Evolutionary conservation across 2,329 filamentous ascomycete species (phyloP), one percentile per base, ranked within the genome.

Genomic region (Pseudomassariella vexata): DNA sequence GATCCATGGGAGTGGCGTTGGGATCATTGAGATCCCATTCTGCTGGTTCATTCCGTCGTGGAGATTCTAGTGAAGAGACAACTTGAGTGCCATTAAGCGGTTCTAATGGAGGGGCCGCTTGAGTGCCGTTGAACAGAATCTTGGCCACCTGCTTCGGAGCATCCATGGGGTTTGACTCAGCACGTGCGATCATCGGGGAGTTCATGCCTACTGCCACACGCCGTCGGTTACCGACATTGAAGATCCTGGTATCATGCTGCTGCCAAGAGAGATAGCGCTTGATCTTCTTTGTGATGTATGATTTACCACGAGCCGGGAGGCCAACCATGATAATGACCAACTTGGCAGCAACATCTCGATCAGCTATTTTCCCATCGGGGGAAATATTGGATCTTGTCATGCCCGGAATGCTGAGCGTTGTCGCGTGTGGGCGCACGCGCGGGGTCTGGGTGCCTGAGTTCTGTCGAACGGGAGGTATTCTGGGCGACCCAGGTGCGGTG

Each of bases 271-370:
- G 66, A 55, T 96, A 98, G 40, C 92, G 77, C 37, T 92, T 85
- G 41, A 98, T 76, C 65, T 98, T 98, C 69, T 96, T 96, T 40
- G 92, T 96, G 50, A 98, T 94, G 62, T 98, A 98, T 34, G 89
- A 95, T 65, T 98, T 98, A 55, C 92, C 92, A 50, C 92, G 74
- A 8, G 92, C 92, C 3, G 92, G 92, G 48, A 98, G 66, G 42
- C 92, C 92, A 39, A 98, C 92, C 92, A 98, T 98, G 56, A 98
- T 80, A 50, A 98, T 94, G 53, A 96, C 87, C 40, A 98, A 70
- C 68, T 98, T 98, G 24, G 92, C 85, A 30, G 89, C 92, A 30
- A 98, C 85, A 71, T 98, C 92, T 52, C 90, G 76, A 53, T 90
- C 81, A 34, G 92, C 83, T 47, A 98, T 98, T 49, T 86, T 80